phyloP scores from a whole-genome alignment of 2,329 filamentous ascomycete genomes.

The Fusarium sp. region DNA sequence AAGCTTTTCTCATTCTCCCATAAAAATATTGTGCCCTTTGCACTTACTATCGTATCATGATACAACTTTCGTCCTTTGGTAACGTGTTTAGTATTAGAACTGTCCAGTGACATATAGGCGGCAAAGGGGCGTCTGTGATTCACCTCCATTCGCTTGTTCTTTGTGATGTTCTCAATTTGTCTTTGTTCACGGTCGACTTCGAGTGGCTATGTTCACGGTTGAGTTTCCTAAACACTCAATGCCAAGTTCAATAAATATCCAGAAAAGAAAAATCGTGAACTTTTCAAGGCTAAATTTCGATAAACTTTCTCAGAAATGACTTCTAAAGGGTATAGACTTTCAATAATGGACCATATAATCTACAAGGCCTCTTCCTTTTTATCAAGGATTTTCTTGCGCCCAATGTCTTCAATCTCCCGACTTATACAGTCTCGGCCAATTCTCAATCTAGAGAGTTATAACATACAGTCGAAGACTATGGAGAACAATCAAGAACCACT shows the following conservation, averaged over 20 bases:
- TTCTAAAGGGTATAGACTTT: not conserved
- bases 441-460: not conserved
- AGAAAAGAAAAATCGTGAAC: not conserved
- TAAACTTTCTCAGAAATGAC: not conserved
- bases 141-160: not conserved
- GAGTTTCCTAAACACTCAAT: not conserved
- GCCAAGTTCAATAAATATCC: not conserved
- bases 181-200: not conserved
- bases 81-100: too few species aligned
- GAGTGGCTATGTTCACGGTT: not conserved
- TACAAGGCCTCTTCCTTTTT: not conserved
- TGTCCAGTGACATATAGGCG: too few species aligned
- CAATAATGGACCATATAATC: not conserved
- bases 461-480: not conserved
- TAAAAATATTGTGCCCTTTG: too few species aligned
- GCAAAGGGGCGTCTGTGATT: not conserved
- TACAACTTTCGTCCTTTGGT: too few species aligned
- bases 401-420: not conserved
- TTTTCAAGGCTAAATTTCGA: not conserved
- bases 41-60: too few species aligned
- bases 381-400: not conserved
- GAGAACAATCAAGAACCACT: not conserved
- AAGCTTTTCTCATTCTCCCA: too few species aligned
- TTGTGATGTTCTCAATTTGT: not conserved
- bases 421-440: not conserved